Conservation (phyloP, 768 basidiomycete genomes). For the Lactarius hengduanensis region DNA sequence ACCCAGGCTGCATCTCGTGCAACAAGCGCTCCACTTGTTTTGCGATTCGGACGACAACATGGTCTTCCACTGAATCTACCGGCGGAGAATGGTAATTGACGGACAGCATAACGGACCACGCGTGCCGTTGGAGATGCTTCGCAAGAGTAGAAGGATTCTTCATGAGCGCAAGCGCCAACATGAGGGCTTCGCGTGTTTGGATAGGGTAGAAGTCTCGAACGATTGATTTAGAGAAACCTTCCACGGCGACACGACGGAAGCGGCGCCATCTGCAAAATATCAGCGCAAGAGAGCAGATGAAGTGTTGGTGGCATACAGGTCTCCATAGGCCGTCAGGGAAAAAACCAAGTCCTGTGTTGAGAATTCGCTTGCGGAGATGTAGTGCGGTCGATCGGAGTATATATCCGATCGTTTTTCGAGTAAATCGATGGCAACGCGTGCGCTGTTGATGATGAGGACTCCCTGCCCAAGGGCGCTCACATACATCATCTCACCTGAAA, state of each 20-base stretch:
- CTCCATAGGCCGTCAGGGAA: conserved; percentile 31
- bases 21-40: too few relatives aligned
- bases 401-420: conserved; percentile 29
- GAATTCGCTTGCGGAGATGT: conserved; percentile 33
- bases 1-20: too few relatives aligned
- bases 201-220: conserved; percentile 32
- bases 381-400: not conserved
- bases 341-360: conserved; percentile 33
- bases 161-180: conserved; percentile 30
- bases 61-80: too few relatives aligned
- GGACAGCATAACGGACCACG: conserved; percentile 30
- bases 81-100: too few relatives aligned
- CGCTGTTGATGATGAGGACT: conserved; percentile 35
- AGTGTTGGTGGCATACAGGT: conserved; percentile 5
- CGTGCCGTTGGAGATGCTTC: conserved; percentile 30
- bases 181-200: conserved; percentile 35
- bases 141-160: conserved; percentile 30
- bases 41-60: too few relatives aligned
- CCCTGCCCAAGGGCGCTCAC: conserved; percentile 34
- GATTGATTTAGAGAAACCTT: conserved; percentile 31
- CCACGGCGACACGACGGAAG: conserved; percentile 31
- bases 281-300: not conserved
- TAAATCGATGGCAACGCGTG: conserved; percentile 29
- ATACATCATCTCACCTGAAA: conserved; percentile 34
- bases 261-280: conserved; percentile 28